A percentile compares a stretch with the other conserved stretches of the same genome.
These are phyloP conservation scores for Penicillium fuscoglaucum DNA, from an alignment of 2,329 filamentous ascomycete genomes.

Conservation along the genomic window DNA sequence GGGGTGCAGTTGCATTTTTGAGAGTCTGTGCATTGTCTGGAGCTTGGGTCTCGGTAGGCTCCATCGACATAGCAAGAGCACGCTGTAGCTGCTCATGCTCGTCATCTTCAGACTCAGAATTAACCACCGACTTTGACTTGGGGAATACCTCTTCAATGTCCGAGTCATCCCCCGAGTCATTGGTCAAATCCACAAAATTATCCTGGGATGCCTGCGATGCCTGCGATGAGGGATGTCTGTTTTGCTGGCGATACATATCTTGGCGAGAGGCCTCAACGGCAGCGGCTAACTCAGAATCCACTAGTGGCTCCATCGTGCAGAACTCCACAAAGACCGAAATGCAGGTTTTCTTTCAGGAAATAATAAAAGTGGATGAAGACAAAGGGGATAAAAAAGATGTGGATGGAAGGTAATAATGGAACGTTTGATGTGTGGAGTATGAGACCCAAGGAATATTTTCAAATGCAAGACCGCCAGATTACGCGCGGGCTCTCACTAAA, in stretches of 20 bases:
- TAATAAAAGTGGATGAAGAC: neutral
- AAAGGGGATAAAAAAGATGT: neutral
- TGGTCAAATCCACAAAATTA: conserved; percentile 37
- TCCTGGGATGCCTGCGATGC: neutral
- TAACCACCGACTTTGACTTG: conserved; percentile 32
- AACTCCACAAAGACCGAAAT: neutral
- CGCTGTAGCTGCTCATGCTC: conserved; percentile 40
- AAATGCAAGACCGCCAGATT: neutral
- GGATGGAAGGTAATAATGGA: neutral
- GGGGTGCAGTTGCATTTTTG: neutral
- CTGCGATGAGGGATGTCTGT: neutral
- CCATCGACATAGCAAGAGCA: conserved; percentile 38
- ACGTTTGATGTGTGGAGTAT: conserved; percentile 8
- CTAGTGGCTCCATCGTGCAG: conserved; percentile 5
- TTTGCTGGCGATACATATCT: conserved; percentile 8
- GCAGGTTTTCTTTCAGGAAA: neutral
- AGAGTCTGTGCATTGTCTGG: neutral
- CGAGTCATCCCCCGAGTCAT: conserved; percentile 32
- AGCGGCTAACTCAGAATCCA: conserved; percentile 22
- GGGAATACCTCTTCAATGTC: conserved; percentile 26
- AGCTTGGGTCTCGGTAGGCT: conserved; percentile 12
- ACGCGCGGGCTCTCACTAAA: neutral
- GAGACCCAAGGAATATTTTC: neutral
- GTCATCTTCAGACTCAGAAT: conserved; percentile 27
- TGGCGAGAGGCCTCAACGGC: conserved; percentile 27